phyloP scores from a whole-genome alignment of 495 filamentous ascomycete species.

The Neurospora sp. region DNA sequence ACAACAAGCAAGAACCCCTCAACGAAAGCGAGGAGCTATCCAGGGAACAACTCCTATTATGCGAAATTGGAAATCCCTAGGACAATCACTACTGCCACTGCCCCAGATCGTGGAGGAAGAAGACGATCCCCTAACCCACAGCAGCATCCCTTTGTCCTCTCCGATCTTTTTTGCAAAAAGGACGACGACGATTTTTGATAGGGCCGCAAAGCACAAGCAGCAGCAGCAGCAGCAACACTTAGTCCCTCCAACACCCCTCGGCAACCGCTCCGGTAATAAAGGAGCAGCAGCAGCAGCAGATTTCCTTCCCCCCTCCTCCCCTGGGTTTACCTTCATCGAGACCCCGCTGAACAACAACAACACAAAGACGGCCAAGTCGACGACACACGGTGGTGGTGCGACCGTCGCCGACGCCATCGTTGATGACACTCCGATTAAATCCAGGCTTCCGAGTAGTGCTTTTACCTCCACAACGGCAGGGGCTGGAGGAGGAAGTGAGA shows the following conservation, averaged over 20 bases:
- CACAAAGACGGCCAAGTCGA: conserved; percentile 10
- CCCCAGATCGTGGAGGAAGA: background rate
- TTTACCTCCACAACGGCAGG: no score
- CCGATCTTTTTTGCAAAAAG: background rate
- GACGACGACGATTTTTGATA: background rate
- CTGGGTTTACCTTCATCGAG: conserved; percentile 27
- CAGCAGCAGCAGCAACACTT: conserved; percentile 7
- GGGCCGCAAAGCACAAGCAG: conserved; percentile 2
- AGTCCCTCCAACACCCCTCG: conserved; percentile 9
- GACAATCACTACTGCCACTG: background rate
- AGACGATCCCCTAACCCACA: background rate
- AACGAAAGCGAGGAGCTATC: background rate
- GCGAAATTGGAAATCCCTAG: background rate
- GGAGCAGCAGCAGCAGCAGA: conserved; percentile 16
- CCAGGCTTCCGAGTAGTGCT: conserved; percentile 7
- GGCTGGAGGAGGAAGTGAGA: background rate
- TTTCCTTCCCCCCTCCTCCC: conserved; percentile 30
- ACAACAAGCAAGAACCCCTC: background rate
- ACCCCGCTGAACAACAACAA: conserved; percentile 20
- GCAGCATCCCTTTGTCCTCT: background rate
- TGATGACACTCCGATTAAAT: conserved; percentile 35
- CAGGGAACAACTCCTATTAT: background rate
- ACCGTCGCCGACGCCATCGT: conserved; percentile 2
- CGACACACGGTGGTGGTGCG: no score
- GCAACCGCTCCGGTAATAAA: conserved; percentile 3